These are phyloP conservation scores for Benincasa hispida DNA, from an alignment of 306 rosid species.

Conservation along the genomic window DNA sequence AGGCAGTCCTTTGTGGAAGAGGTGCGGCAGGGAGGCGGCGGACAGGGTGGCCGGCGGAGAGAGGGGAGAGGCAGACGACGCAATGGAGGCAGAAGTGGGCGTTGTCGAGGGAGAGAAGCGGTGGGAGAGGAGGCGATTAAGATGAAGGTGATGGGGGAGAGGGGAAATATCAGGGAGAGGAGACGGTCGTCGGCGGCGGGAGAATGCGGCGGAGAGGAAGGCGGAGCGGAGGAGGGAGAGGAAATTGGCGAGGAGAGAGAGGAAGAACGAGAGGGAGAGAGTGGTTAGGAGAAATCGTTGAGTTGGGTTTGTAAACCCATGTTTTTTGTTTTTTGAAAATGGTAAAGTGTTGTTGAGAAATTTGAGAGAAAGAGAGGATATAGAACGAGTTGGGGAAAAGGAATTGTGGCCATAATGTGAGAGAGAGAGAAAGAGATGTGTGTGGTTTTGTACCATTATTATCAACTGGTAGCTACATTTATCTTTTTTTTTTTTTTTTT, in stretches of 20 bases:
- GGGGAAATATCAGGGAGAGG: slow-evolving; percentile 50
- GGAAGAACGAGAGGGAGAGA: slow-evolving; percentile 60
- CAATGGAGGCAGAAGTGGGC: slow-evolving; percentile 17
- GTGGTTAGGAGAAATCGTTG: slow-evolving; percentile 68
- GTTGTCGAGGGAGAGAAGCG: slow-evolving; percentile 1
- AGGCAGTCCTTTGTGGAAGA: slow-evolving; percentile 69
- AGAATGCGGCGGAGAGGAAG: slow-evolving; percentile 15
- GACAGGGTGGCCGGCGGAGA: slow-evolving; percentile 51
- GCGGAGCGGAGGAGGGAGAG: slow-evolving; percentile 40
- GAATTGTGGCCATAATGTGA: too few species aligned
- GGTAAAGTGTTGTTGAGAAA: too few species aligned
- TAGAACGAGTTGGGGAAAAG: too few species aligned
- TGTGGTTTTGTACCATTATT: not conserved
- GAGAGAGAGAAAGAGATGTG: not conserved
- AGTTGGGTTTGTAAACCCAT: slow-evolving; percentile 76
- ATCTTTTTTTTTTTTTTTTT: too few species aligned
- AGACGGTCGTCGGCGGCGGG: slow-evolving; percentile 34
- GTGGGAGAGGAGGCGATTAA: slow-evolving; percentile 32
- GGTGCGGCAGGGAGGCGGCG: slow-evolving; percentile 65
- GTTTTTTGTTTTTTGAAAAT: too few species aligned
- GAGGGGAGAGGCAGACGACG: slow-evolving; percentile 42
- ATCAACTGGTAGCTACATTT: not conserved
- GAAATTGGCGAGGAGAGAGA: slow-evolving; percentile 50
- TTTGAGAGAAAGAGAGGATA: too few species aligned
- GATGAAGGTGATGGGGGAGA: slow-evolving; percentile 64